Conservation (phyloP, 371 early-diverging fungal genomes). For the Lichtheimia ornata region DNA sequence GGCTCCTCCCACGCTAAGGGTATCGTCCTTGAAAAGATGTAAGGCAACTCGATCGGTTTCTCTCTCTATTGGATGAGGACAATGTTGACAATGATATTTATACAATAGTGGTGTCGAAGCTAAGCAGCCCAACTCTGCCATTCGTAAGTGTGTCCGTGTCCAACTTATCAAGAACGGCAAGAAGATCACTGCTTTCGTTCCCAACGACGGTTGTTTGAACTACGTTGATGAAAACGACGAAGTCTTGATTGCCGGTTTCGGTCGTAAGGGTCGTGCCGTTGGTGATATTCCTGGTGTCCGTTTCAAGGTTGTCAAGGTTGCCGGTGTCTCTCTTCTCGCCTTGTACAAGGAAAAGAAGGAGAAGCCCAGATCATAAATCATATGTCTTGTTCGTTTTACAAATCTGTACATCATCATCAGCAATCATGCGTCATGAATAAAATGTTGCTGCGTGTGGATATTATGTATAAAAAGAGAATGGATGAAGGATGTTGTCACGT, state of each 20-base stretch:
- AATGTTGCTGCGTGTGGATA: no score
- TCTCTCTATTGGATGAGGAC: neutral
- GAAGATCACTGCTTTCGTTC: conserved; percentile 99
- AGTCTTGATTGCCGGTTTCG: conserved; percentile 96
- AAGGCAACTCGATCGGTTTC: no score
- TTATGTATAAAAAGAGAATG: no score
- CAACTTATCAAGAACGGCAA: conserved; percentile 99
- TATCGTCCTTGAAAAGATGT: conserved; percentile 99
- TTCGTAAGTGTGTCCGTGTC: conserved; percentile 99
- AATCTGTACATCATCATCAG: no score
- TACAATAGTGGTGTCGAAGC: conserved; percentile 98
- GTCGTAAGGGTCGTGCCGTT: conserved; percentile 85
- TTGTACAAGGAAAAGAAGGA: conserved; percentile 99
- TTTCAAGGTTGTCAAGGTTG: conserved; percentile 99
- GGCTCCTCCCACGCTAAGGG: conserved; percentile 99
- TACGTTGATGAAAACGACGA: conserved; percentile 98
- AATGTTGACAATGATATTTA: neutral
- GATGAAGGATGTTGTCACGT: no score
- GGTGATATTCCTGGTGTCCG: conserved; percentile 99
- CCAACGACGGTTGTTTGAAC: conserved; percentile 99
- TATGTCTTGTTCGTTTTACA: no score
- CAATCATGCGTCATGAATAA: no score
- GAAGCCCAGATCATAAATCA: conserved; percentile 93
- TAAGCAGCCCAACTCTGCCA: conserved; percentile 99
- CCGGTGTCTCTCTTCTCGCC: conserved; percentile 99